Conservation (phyloP, 495 filamentous ascomycete species). For the Penicillium verhagenii region DNA sequence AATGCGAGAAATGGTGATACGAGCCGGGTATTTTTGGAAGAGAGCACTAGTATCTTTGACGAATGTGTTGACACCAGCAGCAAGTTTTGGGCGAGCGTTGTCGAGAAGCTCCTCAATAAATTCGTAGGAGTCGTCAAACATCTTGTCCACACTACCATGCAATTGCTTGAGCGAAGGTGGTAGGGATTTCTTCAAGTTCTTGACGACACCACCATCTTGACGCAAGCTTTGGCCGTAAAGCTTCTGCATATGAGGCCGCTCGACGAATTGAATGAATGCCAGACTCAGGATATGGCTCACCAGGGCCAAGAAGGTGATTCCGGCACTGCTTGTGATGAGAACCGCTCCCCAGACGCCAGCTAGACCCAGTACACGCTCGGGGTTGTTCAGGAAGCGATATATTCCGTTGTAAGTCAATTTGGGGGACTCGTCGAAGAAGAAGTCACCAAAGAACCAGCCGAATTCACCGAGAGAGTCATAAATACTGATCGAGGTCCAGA, state of each 20-base stretch:
- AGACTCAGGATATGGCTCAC: constrained; percentile 82
- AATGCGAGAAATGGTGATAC: constrained; percentile 79
- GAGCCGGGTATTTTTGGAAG: constrained; percentile 87
- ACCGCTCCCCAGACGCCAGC: constrained; percentile 97
- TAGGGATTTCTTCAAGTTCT: constrained; percentile 83
- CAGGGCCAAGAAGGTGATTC: constrained; percentile 80
- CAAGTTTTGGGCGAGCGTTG: constrained; percentile 80
- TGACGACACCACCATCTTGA: constrained; percentile 84
- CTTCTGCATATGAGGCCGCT: constrained; percentile 98
- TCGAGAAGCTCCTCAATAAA: constrained; percentile 91
- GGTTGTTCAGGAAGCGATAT: constrained; percentile 97
- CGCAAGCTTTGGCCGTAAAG: constrained; percentile 84
- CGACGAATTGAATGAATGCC: constrained; percentile 87
- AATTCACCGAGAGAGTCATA: constrained; percentile 97
- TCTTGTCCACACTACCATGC: constrained; percentile 82
- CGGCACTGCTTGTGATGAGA: constrained; percentile 81
- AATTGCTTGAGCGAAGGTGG: constrained; percentile 74
- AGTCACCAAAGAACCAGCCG: constrained; percentile 99
- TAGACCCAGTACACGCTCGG: constrained; percentile 87
- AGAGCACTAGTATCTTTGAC: constrained; percentile 84
- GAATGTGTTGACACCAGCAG: constrained; percentile 80
- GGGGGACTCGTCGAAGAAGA: constrained; percentile 80
- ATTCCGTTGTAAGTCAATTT: constrained; percentile 96
- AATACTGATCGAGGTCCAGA: constrained; percentile 92
- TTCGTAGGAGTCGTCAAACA: constrained; percentile 77